Percentiles rank a stretch among this genome's conserved stretches.
phyloP scores from a whole-genome alignment of 1,139 yeast species.

The Candida buenavistaensis region DNA sequence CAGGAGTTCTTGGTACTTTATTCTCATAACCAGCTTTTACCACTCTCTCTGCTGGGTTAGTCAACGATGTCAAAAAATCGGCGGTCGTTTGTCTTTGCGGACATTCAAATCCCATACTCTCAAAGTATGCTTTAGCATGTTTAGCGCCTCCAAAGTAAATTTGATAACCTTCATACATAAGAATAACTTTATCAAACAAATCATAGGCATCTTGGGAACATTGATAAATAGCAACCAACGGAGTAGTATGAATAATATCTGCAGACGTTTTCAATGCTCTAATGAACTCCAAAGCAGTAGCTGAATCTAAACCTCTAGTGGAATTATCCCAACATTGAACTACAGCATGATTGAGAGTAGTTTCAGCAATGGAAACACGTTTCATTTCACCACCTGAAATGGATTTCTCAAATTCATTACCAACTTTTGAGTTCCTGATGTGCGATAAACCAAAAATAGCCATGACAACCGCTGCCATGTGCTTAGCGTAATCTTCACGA shows the following conservation, averaged over 20 bases:
- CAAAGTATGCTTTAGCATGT: constrained; percentile 51
- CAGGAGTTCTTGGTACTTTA: constrained; percentile 25
- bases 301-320: constrained; percentile 61
- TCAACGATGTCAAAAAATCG: constrained; percentile 74
- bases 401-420: constrained; percentile 37
- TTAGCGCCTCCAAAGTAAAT: constrained; percentile 67
- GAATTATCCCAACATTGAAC: constrained; percentile 63
- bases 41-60: constrained; percentile 66
- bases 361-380: constrained; percentile 48
- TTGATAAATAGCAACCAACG: constrained; percentile 78
- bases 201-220: constrained; percentile 76
- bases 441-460: constrained; percentile 41
- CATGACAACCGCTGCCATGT: constrained; percentile 44
- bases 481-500: constrained; percentile 40
- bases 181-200: constrained; percentile 70
- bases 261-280: constrained; percentile 67
- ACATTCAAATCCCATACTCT: constrained; percentile 68
- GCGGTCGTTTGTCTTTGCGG: constrained; percentile 81
- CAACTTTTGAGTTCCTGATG: constrained; percentile 35
- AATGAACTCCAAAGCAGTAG: constrained; percentile 68
- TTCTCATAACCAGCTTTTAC: constrained; percentile 45
- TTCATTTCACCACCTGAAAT: constrained; percentile 48
- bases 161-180: constrained; percentile 78
- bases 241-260: constrained; percentile 54
- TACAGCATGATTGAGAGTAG: constrained; percentile 33